Percentiles rank a stretch among this genome's conserved stretches.
Evolutionary conservation across 768 basidiomycete genomes (phyloP).

Genomic region (Kondoa subrosea): DNA sequence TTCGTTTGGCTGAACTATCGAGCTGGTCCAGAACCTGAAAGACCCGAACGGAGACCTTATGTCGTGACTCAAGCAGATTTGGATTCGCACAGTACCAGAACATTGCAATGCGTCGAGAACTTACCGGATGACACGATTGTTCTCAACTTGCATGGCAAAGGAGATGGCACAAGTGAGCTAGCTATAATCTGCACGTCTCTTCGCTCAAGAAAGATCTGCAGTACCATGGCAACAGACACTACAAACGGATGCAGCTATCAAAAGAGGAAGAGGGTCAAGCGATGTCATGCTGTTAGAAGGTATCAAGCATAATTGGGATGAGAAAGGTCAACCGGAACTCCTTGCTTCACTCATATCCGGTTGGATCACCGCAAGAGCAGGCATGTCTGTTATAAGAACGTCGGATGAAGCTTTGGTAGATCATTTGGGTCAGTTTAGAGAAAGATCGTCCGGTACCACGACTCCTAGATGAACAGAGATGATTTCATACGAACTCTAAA

Average conservation of each 20-base stretch:
- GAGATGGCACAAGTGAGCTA: background rate
- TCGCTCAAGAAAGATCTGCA: background rate
- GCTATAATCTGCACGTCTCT: background rate
- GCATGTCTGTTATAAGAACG: background rate
- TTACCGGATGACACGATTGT: background rate
- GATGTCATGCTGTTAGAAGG: constrained; percentile 3
- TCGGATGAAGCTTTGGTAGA: background rate
- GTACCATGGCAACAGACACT: background rate
- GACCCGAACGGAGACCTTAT: background rate
- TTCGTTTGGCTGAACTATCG: constrained; percentile 6
- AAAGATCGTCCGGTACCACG: background rate
- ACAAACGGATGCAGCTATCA: background rate
- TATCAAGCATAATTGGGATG: constrained; percentile 5
- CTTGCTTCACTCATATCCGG: background rate
- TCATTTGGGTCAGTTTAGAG: background rate
- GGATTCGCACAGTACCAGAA: background rate
- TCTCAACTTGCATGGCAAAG: constrained; percentile 1
- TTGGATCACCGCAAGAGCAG: background rate
- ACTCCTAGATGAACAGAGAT: background rate
- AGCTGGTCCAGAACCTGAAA: constrained; percentile 1
- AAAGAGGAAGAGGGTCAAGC: background rate
- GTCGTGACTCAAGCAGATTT: constrained; percentile 1
- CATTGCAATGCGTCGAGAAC: background rate
- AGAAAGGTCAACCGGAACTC: background rate
- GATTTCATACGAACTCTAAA: no score